Evolutionary conservation across 208 protist species (phyloP), one percentile per base, ranked within the genome.

Genomic region (Acanthamoeba pearcei): DNA sequence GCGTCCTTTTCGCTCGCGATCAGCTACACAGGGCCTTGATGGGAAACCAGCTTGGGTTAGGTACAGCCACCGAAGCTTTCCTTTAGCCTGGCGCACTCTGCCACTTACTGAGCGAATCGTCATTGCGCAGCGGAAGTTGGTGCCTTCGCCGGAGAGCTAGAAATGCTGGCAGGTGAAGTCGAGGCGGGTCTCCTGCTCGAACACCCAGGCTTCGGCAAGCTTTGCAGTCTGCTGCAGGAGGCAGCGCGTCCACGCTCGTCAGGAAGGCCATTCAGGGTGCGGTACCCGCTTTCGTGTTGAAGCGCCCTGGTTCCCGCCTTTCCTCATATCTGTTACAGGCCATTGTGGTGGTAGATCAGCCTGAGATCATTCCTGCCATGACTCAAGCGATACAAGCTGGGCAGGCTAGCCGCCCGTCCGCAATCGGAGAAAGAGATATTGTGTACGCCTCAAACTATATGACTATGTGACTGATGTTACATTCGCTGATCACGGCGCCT

Each of bases 91-190:
- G 12, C 13, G 5, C 22, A 64, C 57, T 64, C 57, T 64, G 22
- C 57, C 22, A 2, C 19, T 27, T 49, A 8, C 46, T 49, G 46
- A 49, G 9, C 5, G 46, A 49, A 49, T 49, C 46, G 46, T 12
- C 46, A 49, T 49, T 9, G 46, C 38, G 22, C 80, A 88, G 80
- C 62, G 5, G 49, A 35, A 22, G 5, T 88, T 9, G 27, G 51
- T 8, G 27, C 24, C 19, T 64, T 88, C 42, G 19, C 32, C 2
- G 80, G 80, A 46, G 80, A 88, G 53, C 42, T 88, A 8, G 80
- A 88, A 66, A 64, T 88, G 51, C 51, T 88, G 9, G 80, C 80
- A 17, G 80, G 80, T 10, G 80, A 88, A 64, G 80, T 88, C 9
- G 80, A 88, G 27, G 80, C 80, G 51, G 80, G 80, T 42, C 80